Conservation (phyloP, 2,329 filamentous ascomycete genomes). For the Trichoderma cornu-damae region DNA sequence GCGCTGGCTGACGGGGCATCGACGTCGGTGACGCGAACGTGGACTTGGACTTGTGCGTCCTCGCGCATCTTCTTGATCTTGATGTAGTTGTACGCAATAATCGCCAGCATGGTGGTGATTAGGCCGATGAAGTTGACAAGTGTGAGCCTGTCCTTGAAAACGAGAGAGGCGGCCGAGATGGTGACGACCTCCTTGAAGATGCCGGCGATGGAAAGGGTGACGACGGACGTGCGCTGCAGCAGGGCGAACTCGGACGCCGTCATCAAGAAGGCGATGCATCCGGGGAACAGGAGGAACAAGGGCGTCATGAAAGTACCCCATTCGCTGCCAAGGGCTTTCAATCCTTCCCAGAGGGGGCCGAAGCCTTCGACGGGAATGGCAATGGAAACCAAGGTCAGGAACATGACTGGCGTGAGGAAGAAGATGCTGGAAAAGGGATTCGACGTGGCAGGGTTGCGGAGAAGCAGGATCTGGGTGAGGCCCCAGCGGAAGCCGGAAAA, state of each 20-base stretch:
- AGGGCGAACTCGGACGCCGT: constrained; percentile 93
- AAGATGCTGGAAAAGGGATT: constrained; percentile 98
- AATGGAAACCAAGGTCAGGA: constrained; percentile 70
- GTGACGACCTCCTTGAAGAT: constrained; percentile 99
- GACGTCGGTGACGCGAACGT: constrained; percentile 36
- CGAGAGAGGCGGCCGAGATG: constrained; percentile 77
- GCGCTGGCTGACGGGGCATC: constrained; percentile 33
- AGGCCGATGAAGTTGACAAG: constrained; percentile 82
- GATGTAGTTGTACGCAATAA: constrained; percentile 87
- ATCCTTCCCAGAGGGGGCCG: constrained; percentile 58
- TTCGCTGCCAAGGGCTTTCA: constrained; percentile 57
- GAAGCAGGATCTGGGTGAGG: constrained; percentile 93
- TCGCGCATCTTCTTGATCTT: constrained; percentile 85
- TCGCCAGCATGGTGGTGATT: constrained; percentile 81
- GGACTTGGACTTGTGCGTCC: constrained; percentile 58
- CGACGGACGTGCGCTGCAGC: constrained; percentile 88
- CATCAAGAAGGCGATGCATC: constrained; percentile 90
- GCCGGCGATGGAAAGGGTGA: constrained; percentile 91
- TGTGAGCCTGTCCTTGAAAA: constrained; percentile 86
- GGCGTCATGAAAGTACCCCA: constrained; percentile 65
- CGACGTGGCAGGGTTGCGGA: constrained; percentile 88
- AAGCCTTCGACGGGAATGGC: constrained; percentile 84
- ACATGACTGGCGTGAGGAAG: constrained; percentile 97
- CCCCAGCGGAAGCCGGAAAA: constrained; percentile 97
- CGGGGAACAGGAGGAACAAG: constrained; percentile 79